Conservation (phyloP, 2,329 filamentous ascomycete species). For the Fusarium newnesense region DNA sequence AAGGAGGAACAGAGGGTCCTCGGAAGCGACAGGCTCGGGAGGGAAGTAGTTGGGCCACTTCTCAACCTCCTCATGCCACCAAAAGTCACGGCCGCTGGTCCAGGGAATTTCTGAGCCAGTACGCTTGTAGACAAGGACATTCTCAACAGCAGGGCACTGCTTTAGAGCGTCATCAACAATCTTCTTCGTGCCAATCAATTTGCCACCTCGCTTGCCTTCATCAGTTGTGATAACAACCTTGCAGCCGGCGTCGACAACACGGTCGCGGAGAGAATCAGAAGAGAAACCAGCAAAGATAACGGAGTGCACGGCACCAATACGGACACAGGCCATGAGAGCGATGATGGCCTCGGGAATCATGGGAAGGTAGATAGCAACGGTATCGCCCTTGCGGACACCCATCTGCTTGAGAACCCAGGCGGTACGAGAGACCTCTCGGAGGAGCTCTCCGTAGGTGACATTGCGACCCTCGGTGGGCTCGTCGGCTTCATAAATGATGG, state of each 20-base stretch:
- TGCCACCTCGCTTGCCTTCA: slow-evolving; percentile 97
- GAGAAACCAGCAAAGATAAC: slow-evolving; percentile 99
- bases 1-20: slow-evolving; percentile 96
- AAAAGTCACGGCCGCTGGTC: slow-evolving; percentile 88
- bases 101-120: slow-evolving; percentile 93
- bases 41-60: slow-evolving; percentile 95
- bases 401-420: slow-evolving; percentile 92
- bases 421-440: slow-evolving; percentile 88
- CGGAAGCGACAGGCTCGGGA: slow-evolving; percentile 88
- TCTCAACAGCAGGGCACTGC: slow-evolving; percentile 88
- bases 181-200: slow-evolving; percentile 97
- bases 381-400: slow-evolving; percentile 97
- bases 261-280: slow-evolving; percentile 93
- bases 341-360: slow-evolving; percentile 98
- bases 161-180: slow-evolving; percentile 98
- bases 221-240: slow-evolving; percentile 97
- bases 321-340: slow-evolving; percentile 88
- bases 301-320: slow-evolving; percentile 96
- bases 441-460: slow-evolving; percentile 92
- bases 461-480: slow-evolving; percentile 87
- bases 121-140: slow-evolving; percentile 92
- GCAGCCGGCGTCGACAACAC: slow-evolving; percentile 88
- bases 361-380: slow-evolving; percentile 94
- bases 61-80: slow-evolving; percentile 99
- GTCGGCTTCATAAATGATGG: slow-evolving; percentile 99